Conservation (phyloP, 495 filamentous ascomycete species). For the Podospora anserina region DNA sequence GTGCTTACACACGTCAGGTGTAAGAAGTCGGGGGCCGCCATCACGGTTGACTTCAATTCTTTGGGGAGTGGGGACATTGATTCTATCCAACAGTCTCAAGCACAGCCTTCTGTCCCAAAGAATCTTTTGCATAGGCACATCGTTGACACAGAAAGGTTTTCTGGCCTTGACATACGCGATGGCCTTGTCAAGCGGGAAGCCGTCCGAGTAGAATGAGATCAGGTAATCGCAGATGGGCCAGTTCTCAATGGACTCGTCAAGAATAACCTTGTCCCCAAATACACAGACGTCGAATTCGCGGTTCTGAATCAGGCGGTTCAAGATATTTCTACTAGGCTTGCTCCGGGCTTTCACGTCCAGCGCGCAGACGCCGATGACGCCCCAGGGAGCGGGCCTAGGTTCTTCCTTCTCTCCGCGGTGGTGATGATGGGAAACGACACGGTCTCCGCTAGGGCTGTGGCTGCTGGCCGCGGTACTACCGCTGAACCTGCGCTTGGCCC, state of each 20-base stretch:
- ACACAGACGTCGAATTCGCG: slow-evolving; percentile 94
- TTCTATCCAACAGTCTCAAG: slow-evolving; percentile 78
- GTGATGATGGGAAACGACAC: slow-evolving; percentile 29
- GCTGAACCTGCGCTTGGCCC: slow-evolving; percentile 69
- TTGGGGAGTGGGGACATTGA: slow-evolving; percentile 82
- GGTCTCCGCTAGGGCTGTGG: slow-evolving; percentile 59
- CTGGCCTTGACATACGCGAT: slow-evolving; percentile 88
- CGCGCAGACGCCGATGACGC: slow-evolving; percentile 86
- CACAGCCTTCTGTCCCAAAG: slow-evolving; percentile 94
- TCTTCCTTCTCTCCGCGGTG: slow-evolving; percentile 49
- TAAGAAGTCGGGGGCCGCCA: slow-evolving; percentile 77
- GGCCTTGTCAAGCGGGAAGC: slow-evolving; percentile 94
- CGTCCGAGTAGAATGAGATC: slow-evolving; percentile 96
- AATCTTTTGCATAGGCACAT: slow-evolving; percentile 96
- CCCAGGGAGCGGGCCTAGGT: slow-evolving; percentile 48
- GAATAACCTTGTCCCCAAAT: slow-evolving; percentile 96
- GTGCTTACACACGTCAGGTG: slow-evolving; percentile 70
- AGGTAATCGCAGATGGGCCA: slow-evolving; percentile 85
- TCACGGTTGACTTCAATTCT: slow-evolving; percentile 93
- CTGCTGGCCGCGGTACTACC: slow-evolving; percentile 74
- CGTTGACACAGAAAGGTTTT: slow-evolving; percentile 96
- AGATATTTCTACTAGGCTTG: slow-evolving; percentile 91
- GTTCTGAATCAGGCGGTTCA: slow-evolving; percentile 84
- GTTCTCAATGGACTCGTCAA: slow-evolving; percentile 81
- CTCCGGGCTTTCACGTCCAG: slow-evolving; percentile 93